These are phyloP conservation scores for Astrothelium macrocarpum DNA, from an alignment of 495 filamentous ascomycete species.

Conservation along the genomic window DNA sequence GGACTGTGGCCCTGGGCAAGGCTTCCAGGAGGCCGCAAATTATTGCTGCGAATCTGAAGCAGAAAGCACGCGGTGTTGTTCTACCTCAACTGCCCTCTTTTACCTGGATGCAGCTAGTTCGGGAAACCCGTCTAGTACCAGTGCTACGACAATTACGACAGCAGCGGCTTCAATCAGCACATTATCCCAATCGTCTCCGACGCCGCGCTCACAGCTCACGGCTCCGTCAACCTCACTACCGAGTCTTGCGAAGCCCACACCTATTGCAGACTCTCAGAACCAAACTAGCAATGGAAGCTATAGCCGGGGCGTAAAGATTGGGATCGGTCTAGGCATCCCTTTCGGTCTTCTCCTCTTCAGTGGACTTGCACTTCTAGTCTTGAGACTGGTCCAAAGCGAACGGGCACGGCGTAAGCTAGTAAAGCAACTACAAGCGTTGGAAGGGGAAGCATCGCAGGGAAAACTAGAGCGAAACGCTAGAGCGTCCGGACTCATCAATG, in stretches of 20 bases:
- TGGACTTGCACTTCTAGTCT: background rate
- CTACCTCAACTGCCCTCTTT: background rate
- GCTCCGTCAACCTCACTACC: background rate
- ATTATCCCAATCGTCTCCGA: background rate
- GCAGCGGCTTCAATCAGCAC: background rate
- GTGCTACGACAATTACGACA: background rate
- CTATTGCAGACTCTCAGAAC: background rate
- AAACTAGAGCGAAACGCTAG: background rate
- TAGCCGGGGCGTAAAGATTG: background rate
- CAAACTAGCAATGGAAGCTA: background rate
- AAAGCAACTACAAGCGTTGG: background rate
- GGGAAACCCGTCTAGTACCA: background rate
- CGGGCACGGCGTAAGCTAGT: background rate
- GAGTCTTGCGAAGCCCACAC: background rate
- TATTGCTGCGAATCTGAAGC: background rate
- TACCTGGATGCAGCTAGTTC: background rate
- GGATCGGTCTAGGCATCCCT: background rate
- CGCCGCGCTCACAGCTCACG: background rate
- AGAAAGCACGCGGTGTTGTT: background rate
- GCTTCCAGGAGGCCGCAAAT: background rate
- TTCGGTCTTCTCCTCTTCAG: background rate
- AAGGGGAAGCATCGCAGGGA: background rate
- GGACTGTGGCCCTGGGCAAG: background rate
- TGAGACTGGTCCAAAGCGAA: background rate
- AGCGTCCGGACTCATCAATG: background rate